Evolutionary conservation across 2,329 filamentous ascomycete species (phyloP).

Genomic region (Byssothecium circinans): DNA sequence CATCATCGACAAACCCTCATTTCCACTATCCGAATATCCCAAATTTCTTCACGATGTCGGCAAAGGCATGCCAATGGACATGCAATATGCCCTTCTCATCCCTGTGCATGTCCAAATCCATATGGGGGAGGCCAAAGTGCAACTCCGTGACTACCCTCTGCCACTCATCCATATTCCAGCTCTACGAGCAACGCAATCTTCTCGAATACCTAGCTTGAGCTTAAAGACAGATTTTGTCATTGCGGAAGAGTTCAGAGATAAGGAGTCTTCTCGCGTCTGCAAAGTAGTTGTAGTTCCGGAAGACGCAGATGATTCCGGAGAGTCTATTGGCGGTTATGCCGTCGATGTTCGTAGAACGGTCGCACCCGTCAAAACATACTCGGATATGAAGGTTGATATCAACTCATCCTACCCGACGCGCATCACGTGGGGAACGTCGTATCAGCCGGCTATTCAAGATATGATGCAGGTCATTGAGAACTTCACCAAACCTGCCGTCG

Average conservation of each 20-base stretch:
- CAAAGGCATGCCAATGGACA: slow-evolving; percentile 94
- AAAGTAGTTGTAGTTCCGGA: slow-evolving; percentile 83
- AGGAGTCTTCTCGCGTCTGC: slow-evolving; percentile 77
- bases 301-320: slow-evolving; percentile 56
- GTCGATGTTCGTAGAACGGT: slow-evolving; percentile 90
- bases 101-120: slow-evolving; percentile 88
- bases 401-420: slow-evolving; percentile 90
- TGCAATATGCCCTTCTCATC: slow-evolving; percentile 84
- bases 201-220: slow-evolving; percentile 77
- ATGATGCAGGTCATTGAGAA: slow-evolving; percentile 99
- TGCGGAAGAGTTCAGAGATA: slow-evolving; percentile 85
- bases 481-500: slow-evolving; percentile 93
- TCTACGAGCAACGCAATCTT: slow-evolving; percentile 76
- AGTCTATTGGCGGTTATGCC: slow-evolving; percentile 68
- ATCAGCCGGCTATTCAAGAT: slow-evolving; percentile 96
- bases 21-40: slow-evolving; percentile 78
- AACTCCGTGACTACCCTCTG: slow-evolving; percentile 88
- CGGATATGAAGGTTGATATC: slow-evolving; percentile 87
- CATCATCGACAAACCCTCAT: slow-evolving; percentile 87
- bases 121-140: slow-evolving; percentile 87
- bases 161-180: slow-evolving; percentile 88
- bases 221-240: slow-evolving; percentile 91
- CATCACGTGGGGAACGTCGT: slow-evolving; percentile 96
- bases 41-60: slow-evolving; percentile 85
- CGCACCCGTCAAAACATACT: slow-evolving; percentile 94